phyloP scores from a whole-genome alignment of 805 yeast species.

The Ogataea thermomethanolica region DNA sequence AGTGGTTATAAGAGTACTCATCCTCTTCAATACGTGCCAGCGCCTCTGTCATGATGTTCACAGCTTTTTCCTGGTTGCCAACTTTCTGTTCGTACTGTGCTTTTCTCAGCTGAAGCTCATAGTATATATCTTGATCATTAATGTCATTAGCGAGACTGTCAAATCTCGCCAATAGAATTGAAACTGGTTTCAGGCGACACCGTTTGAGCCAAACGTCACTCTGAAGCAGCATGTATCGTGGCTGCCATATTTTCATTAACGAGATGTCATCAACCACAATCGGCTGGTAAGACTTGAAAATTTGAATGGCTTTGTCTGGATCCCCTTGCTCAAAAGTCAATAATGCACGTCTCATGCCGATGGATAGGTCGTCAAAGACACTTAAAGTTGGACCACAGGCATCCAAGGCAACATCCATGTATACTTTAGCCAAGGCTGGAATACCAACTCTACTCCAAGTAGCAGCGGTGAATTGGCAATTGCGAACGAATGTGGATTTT shows the following conservation, averaged over 20 bases:
- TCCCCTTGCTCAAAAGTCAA: constrained; percentile 38
- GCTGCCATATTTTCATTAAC: constrained; percentile 40
- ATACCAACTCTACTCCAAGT: constrained; percentile 54
- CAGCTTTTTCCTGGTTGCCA: constrained; percentile 24
- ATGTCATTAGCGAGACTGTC: constrained; percentile 31
- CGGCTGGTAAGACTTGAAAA: constrained; percentile 33
- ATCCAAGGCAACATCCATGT: constrained; percentile 44
- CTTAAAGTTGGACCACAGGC: constrained; percentile 34
- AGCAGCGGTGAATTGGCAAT: constrained; percentile 43
- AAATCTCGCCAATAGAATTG: constrained; percentile 33
- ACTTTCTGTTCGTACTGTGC: constrained; percentile 20
- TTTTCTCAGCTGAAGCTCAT: constrained; percentile 29
- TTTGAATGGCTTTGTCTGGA: constrained; percentile 36
- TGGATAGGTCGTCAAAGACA: constrained; percentile 38
- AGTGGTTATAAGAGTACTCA: constrained; percentile 34
- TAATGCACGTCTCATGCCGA: constrained; percentile 39
- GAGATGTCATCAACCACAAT: constrained; percentile 33
- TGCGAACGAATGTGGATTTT: constrained; percentile 39
- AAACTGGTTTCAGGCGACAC: constrained; percentile 36
- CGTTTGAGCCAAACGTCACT: constrained; percentile 37
- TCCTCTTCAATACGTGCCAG: constrained; percentile 21
- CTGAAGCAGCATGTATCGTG: constrained; percentile 38
- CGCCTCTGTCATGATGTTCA: constrained; percentile 21
- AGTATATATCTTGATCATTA: constrained; percentile 29
- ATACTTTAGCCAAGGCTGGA: constrained; percentile 42